These are phyloP conservation scores for Sambucus nigra DNA, from an alignment of 129 eudicot species.

Conservation along the genomic window DNA sequence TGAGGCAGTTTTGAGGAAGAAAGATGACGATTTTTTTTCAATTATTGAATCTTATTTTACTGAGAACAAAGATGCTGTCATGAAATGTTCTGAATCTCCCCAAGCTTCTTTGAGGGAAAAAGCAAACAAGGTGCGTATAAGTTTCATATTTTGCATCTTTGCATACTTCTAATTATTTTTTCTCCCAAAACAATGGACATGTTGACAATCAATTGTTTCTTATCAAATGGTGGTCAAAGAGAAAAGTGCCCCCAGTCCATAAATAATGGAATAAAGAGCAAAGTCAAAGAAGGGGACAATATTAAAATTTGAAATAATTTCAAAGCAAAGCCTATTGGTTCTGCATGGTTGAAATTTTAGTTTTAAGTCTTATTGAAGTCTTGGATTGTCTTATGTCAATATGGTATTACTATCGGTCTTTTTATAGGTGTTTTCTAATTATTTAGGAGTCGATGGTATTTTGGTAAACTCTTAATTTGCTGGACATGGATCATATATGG, in stretches of 20 bases:
- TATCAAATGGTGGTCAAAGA: too few species aligned
- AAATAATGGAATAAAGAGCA: too few species aligned
- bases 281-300: too few species aligned
- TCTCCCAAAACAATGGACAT: neutral
- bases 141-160: neutral
- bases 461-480: neutral
- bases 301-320: too few species aligned
- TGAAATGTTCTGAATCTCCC: constrained; percentile 88
- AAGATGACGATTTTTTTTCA: constrained; percentile 44
- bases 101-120: constrained; percentile 95
- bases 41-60: constrained; percentile 46
- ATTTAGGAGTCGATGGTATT: too few species aligned
- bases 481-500: neutral
- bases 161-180: neutral
- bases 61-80: constrained; percentile 53
- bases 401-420: too few species aligned
- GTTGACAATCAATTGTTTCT: neutral
- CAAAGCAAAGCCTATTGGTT: too few species aligned
- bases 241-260: too few species aligned
- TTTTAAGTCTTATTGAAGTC: too few species aligned
- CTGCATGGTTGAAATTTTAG: too few species aligned
- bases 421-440: too few species aligned
- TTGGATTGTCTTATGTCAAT: too few species aligned
- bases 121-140: constrained; percentile 51
- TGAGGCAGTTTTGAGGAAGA: constrained; percentile 86